Conservation (phyloP, 768 basidiomycete genomes). For the Phylloporus rhodoxanthus region DNA sequence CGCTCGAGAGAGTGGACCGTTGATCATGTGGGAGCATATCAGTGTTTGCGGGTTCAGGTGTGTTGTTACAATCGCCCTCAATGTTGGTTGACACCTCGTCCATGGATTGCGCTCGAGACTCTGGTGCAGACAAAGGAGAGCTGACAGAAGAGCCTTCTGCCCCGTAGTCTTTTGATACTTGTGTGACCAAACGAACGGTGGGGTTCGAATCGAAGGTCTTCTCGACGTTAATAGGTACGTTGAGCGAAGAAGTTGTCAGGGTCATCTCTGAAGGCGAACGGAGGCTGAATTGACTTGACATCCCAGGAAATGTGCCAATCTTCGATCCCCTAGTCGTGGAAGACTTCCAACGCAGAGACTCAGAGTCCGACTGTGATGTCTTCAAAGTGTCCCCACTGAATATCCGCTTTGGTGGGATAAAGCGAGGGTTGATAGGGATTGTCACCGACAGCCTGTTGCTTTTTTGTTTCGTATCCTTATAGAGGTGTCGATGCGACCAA, state of each 20-base stretch:
- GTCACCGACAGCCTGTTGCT: slow-evolving; percentile 35
- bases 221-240: slow-evolving; percentile 3
- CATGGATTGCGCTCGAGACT: slow-evolving; percentile 10
- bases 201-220: slow-evolving; percentile 9
- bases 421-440: slow-evolving; percentile 27
- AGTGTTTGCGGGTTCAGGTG: slow-evolving; percentile 11
- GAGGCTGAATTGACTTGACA: slow-evolving; percentile 7
- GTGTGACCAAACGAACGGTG: slow-evolving; percentile 24
- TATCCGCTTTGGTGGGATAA: slow-evolving; percentile 22
- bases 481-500: slow-evolving; percentile 51
- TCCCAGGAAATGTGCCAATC: slow-evolving; percentile 4
- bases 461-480: slow-evolving; percentile 42
- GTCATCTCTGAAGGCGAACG: slow-evolving; percentile 27
- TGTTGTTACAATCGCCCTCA: slow-evolving; percentile 1
- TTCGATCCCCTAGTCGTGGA: slow-evolving; percentile 12
- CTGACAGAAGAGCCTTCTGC: background rate
- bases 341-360: slow-evolving; percentile 13
- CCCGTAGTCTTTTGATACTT: slow-evolving; percentile 3
- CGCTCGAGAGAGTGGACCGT: slow-evolving; percentile 11
- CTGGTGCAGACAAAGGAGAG: slow-evolving; percentile 7
- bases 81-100: slow-evolving; percentile 8
- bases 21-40: slow-evolving; percentile 11
- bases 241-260: slow-evolving; percentile 11
- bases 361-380: slow-evolving; percentile 17
- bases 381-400: slow-evolving; percentile 22